These are phyloP conservation scores for Monosporascus sp. DNA, from an alignment of 2,329 filamentous ascomycete species.

Conservation along the genomic window DNA sequence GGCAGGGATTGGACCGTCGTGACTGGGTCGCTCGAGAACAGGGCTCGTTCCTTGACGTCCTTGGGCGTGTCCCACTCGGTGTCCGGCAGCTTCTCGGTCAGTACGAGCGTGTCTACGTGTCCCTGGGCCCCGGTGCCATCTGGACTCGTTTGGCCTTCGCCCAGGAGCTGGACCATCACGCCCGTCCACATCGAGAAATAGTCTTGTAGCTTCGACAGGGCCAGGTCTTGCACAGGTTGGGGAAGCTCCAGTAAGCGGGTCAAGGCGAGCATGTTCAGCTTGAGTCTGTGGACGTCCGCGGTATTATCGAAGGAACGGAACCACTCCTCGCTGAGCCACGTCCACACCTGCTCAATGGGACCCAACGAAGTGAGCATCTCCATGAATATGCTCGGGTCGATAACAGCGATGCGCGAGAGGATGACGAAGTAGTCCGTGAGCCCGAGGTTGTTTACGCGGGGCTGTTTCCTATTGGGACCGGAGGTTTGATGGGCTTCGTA, in stretches of 20 bases:
- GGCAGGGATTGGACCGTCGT: conserved; percentile 59
- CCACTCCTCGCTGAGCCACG: conserved; percentile 59
- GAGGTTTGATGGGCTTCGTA: conserved; percentile 75
- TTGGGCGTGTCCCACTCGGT: conserved; percentile 54
- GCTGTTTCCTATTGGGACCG: conserved; percentile 68
- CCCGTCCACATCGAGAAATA: conserved; percentile 73
- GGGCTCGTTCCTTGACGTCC: conserved; percentile 46
- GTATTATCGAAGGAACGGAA: conserved; percentile 66
- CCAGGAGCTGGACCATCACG: conserved; percentile 61
- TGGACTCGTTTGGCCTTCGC: conserved; percentile 40
- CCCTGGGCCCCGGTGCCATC: conserved; percentile 14
- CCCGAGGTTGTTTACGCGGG: conserved; percentile 67
- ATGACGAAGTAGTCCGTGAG: conserved; percentile 84
- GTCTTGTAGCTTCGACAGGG: conserved; percentile 61
- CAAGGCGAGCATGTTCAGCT: conserved; percentile 68
- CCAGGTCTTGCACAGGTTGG: conserved; percentile 51
- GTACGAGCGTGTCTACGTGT: conserved; percentile 48
- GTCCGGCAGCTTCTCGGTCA: conserved; percentile 32
- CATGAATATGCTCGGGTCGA: conserved; percentile 65
- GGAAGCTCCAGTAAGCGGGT: conserved; percentile 66
- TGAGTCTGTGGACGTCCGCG: conserved; percentile 60
- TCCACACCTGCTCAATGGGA: conserved; percentile 48
- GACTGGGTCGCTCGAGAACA: conserved; percentile 59
- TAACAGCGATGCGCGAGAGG: conserved; percentile 71
- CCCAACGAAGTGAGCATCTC: conserved; percentile 47